Evolutionary conservation across 768 basidiomycete genomes (phyloP).

Genomic region (Auriscalpium vulgare): DNA sequence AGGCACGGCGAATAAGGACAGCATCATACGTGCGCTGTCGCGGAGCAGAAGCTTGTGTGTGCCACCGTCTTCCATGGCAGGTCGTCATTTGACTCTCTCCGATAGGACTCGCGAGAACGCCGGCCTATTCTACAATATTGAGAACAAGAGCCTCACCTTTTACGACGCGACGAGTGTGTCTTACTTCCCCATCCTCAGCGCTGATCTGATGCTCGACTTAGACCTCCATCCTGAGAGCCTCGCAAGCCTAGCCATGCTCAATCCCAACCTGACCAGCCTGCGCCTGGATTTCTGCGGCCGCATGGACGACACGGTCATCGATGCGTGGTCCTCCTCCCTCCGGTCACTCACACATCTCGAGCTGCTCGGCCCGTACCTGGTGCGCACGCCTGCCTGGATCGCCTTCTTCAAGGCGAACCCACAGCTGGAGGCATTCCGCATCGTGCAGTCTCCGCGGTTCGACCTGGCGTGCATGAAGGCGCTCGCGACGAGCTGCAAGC

Average conservation of each 20-base stretch:
- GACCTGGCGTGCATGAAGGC: constrained; percentile 55
- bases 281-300: constrained; percentile 84
- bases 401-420: constrained; percentile 62
- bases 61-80: not conserved
- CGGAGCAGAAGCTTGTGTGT: constrained; percentile 78
- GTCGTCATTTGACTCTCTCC: not conserved
- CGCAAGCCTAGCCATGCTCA: constrained; percentile 65
- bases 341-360: constrained; percentile 62
- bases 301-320: constrained; percentile 54
- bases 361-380: constrained; percentile 84
- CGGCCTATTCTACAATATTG: constrained; percentile 72
- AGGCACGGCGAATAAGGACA: constrained; percentile 75
- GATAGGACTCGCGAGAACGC: constrained; percentile 72
- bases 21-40: constrained; percentile 74
- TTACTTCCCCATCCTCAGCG: not conserved
- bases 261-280: constrained; percentile 74
- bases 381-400: constrained; percentile 66
- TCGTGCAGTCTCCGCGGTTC: constrained; percentile 85
- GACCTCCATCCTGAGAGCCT: constrained; percentile 66
- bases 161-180: constrained; percentile 89
- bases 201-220: constrained; percentile 22
- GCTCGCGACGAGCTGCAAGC: constrained; percentile 45
- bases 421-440: constrained; percentile 60
- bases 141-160: constrained; percentile 59
- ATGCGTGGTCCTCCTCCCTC: constrained; percentile 53